Evolutionary conservation across 2,329 filamentous ascomycete species (phyloP).

Genomic region (Xylaria hypoxylon): DNA sequence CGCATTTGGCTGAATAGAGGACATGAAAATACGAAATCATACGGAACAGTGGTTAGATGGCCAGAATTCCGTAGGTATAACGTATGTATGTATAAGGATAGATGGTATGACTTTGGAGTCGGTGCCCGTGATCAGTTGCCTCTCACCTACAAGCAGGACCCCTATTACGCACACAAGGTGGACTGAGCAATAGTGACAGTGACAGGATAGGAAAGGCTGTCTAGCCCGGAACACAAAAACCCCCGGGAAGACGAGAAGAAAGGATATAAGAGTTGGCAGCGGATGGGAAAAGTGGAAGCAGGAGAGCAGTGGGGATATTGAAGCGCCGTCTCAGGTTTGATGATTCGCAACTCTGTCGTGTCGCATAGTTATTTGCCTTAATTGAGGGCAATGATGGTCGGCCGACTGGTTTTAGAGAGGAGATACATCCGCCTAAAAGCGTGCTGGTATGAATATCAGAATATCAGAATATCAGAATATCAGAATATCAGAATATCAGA

Average conservation of each 20-base stretch:
- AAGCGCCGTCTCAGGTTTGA: conserved; percentile 14
- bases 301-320: neutral
- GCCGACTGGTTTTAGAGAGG: conserved; percentile 7
- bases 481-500: too few relatives aligned
- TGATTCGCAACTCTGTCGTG: conserved; percentile 3
- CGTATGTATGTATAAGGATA: neutral
- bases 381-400: neutral
- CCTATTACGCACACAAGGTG: neutral
- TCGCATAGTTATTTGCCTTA: neutral
- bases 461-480: neutral
- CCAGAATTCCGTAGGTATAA: neutral
- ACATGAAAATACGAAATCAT: conserved; percentile 46
- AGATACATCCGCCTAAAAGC: conserved; percentile 42
- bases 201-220: neutral
- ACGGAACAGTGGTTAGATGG: neutral
- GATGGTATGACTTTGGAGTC: neutral
- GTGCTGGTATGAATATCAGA: conserved; percentile 9
- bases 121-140: neutral
- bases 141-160: neutral
- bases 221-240: neutral
- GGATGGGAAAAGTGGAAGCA: neutral
- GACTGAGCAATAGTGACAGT: neutral
- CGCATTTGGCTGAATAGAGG: conserved; percentile 44
- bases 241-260: neutral
- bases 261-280: neutral